A percentile compares a stretch with the other conserved stretches of the same genome.
Conservation (phyloP, 1,284 basidiomycete species). For the Ustilago cynodontis region DNA sequence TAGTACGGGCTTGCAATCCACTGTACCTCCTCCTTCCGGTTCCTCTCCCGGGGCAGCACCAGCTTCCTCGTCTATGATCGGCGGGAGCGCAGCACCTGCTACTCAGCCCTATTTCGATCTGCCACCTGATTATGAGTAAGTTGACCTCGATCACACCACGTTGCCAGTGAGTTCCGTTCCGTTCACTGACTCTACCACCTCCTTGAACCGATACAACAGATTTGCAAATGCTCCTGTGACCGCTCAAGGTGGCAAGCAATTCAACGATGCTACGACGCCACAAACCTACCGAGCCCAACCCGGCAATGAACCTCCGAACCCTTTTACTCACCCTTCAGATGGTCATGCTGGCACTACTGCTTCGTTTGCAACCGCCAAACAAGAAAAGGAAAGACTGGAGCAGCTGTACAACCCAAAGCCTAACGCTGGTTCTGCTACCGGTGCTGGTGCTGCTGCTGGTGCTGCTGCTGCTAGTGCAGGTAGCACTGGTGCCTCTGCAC, state of each 20-base stretch:
- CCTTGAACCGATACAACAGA: background rate
- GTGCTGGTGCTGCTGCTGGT: background rate
- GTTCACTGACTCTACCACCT: background rate
- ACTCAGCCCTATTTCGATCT: constrained; percentile 38
- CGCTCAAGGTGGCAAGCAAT: constrained; percentile 36
- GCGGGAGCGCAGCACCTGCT: background rate
- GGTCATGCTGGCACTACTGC: background rate
- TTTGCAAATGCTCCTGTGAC: constrained; percentile 40
- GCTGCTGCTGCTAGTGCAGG: no score
- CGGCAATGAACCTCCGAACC: constrained; percentile 19
- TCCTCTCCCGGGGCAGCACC: background rate
- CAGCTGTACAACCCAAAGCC: constrained; percentile 26
- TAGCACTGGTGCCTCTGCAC: background rate
- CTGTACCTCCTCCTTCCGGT: constrained; percentile 8
- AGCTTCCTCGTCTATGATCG: background rate
- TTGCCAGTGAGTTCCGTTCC: background rate
- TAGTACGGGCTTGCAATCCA: constrained; percentile 16
- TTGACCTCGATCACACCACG: background rate
- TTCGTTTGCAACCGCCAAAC: constrained; percentile 35
- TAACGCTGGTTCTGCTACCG: background rate
- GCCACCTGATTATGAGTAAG: constrained; percentile 51
- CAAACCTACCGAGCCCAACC: background rate
- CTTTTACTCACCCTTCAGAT: constrained; percentile 30
- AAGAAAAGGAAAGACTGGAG: constrained; percentile 46
- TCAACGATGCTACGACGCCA: constrained; percentile 15